Evolutionary conservation across 495 filamentous ascomycete genomes (phyloP).

Genomic region (Aspergillus kassunensis): DNA sequence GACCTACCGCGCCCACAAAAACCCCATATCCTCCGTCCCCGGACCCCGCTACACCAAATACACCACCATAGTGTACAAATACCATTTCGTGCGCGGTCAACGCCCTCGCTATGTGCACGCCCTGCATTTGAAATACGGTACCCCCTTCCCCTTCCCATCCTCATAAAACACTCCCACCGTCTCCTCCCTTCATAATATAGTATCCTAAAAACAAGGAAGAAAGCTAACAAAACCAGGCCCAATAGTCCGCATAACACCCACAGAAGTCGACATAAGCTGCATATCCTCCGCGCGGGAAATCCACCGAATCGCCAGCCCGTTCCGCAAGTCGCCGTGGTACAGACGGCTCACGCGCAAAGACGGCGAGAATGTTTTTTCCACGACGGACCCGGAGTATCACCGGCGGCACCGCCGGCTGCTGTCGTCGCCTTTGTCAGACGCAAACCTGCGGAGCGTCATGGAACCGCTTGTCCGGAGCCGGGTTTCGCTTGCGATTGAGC

Average conservation of each 20-base stretch:
- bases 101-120: slow-evolving; percentile 10
- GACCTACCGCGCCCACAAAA: neutral
- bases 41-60: slow-evolving; percentile 11
- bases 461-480: slow-evolving; percentile 27
- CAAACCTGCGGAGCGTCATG: slow-evolving; percentile 15
- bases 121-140: slow-evolving; percentile 23
- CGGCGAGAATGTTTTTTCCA: slow-evolving; percentile 28
- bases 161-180: too few species aligned
- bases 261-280: slow-evolving; percentile 34
- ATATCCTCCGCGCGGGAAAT: slow-evolving; percentile 29
- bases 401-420: slow-evolving; percentile 27
- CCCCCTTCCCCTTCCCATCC: neutral
- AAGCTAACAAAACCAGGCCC: slow-evolving; percentile 22
- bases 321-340: slow-evolving; percentile 21
- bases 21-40: slow-evolving; percentile 5
- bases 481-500: slow-evolving; percentile 28
- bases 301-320: slow-evolving; percentile 28
- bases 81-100: neutral
- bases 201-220: neutral
- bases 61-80: slow-evolving; percentile 4
- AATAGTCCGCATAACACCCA: slow-evolving; percentile 39
- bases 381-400: slow-evolving; percentile 28
- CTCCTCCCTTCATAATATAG: too few species aligned
- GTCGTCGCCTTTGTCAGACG: slow-evolving; percentile 37
- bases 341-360: slow-evolving; percentile 11